These are phyloP conservation scores for Orobanche coerulescens DNA, from an alignment of 257 asterid genomes.

Conservation along the genomic window DNA sequence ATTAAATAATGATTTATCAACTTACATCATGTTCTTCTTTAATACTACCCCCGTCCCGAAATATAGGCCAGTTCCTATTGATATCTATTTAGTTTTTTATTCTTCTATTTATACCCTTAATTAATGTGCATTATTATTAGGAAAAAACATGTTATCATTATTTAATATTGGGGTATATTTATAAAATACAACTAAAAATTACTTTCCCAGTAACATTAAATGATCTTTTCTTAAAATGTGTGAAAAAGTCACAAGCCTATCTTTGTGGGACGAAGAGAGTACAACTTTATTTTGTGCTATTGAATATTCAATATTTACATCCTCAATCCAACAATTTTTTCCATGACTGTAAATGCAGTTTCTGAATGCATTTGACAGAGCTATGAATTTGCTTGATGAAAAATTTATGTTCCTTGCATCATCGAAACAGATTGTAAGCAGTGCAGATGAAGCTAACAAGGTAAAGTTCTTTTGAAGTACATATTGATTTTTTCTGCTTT, in stretches of 20 bases:
- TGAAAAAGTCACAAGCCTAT: no score
- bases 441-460: slow-evolving; percentile 65
- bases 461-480: slow-evolving; percentile 35
- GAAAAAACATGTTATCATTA: no score
- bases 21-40: no score
- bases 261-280: no score
- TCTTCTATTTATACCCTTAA: no score
- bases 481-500: background rate
- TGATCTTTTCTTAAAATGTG: no score
- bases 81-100: background rate
- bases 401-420: slow-evolving; percentile 67
- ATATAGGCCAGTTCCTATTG: no score
- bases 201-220: background rate
- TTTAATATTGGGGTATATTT: no score
- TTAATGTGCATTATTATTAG: no score
- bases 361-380: slow-evolving; percentile 85
- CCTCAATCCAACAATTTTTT: slow-evolving; percentile 13
- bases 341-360: slow-evolving; percentile 54
- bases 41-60: no score
- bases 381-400: slow-evolving; percentile 87
- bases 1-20: no score
- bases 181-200: background rate
- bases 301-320: slow-evolving; percentile 12
- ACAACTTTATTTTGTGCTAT: no score
- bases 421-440: slow-evolving; percentile 70